Conservation (phyloP, 108 stramenopile species). For the Hondaea fermentalgiana region DNA sequence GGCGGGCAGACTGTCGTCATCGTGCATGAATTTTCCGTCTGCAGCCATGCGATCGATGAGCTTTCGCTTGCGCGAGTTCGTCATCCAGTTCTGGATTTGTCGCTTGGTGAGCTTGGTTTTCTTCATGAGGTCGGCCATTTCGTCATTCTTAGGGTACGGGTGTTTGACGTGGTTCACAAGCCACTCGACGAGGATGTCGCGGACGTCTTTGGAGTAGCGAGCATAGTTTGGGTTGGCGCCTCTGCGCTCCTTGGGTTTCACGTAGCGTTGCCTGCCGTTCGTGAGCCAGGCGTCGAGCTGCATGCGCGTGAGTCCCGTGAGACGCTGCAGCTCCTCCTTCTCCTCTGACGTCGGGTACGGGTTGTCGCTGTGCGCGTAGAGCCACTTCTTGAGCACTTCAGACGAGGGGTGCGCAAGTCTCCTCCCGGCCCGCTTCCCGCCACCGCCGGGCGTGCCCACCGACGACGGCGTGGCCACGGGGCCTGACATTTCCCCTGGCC, state of each 20-base stretch:
- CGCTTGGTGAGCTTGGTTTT: not conserved
- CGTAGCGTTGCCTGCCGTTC: not conserved
- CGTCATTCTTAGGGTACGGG: constrained; percentile 1
- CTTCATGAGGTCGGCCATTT: not conserved
- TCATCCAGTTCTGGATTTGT: constrained; percentile 8
- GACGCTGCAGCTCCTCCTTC: not conserved
- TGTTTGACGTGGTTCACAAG: not conserved
- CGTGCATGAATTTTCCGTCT: not conserved
- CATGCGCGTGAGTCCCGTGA: not conserved
- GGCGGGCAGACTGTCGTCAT: not conserved
- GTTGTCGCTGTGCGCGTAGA: not conserved
- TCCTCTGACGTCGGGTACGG: not conserved
- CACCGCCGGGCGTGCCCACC: not conserved
- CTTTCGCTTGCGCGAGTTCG: not conserved
- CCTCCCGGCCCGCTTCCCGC: not conserved
- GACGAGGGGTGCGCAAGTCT: not conserved
- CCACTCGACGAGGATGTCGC: constrained; percentile 10
- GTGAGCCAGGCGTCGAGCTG: constrained; percentile 8
- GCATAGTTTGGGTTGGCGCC: constrained; percentile 10
- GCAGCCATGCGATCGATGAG: not conserved
- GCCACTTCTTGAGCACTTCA: not conserved
- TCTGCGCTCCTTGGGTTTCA: not conserved
- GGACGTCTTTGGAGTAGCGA: not conserved
- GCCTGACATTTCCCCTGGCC: not conserved
- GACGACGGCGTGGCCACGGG: not conserved